Evolutionary conservation across 805 yeast species (phyloP).

Genomic region (Teunomyces aglyptinius): DNA sequence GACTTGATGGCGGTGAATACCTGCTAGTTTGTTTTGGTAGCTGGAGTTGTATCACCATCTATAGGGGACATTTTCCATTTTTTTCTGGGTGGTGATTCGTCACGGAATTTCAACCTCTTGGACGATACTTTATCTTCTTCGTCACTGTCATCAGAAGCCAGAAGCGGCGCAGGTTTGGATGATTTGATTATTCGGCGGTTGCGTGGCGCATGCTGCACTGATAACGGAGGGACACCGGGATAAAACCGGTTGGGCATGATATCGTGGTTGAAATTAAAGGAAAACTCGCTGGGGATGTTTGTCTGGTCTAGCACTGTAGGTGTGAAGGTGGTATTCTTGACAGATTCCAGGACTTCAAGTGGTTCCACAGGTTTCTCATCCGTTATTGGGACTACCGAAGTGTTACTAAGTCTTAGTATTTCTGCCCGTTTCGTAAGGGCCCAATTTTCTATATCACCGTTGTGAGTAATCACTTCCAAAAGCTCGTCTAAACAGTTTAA

Average conservation of each 20-base stretch:
- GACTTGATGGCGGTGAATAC: too few relatives aligned
- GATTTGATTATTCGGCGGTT: conserved; percentile 14
- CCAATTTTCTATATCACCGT: conserved; percentile 54
- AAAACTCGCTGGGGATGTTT: conserved; percentile 27
- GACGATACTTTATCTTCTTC: conserved; percentile 8
- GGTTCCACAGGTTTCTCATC: background rate
- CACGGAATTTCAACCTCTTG: conserved; percentile 5
- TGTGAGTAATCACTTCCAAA: conserved; percentile 36
- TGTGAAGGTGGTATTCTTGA: background rate
- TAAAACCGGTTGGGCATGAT: conserved; percentile 28
- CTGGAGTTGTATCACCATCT: background rate
- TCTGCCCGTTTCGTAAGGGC: conserved; percentile 48
- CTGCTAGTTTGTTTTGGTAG: background rate
- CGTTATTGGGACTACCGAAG: background rate
- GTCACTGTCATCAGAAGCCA: conserved; percentile 2
- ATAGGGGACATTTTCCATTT: conserved; percentile 8
- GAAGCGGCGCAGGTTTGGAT: conserved; percentile 9
- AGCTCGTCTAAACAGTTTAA: conserved; percentile 60
- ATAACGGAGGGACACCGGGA: conserved; percentile 38
- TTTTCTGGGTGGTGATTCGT: conserved; percentile 3
- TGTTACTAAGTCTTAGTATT: conserved; percentile 16
- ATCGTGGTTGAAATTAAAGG: conserved; percentile 30
- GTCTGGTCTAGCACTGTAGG: background rate
- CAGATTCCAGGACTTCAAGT: background rate
- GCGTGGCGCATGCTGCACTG: conserved; percentile 28